A percentile compares a stretch with the other conserved stretches of the same genome.
Evolutionary conservation across 805 yeast species (phyloP).

Genomic region (fission yeast (Schizosaccharomyces pombe)): DNA sequence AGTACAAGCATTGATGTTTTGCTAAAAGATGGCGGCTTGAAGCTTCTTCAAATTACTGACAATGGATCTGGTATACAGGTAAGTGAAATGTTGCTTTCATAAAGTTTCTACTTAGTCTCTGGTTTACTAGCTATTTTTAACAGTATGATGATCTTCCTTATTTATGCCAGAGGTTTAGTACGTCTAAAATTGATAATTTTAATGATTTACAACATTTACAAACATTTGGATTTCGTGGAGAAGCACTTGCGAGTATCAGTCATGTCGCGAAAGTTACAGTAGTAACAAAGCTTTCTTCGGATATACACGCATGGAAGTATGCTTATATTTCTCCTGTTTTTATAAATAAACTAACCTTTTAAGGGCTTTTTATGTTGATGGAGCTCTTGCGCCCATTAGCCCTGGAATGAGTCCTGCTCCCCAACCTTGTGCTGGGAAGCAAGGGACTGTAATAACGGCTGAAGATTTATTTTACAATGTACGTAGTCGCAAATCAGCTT

Average conservation of each 20-base stretch:
- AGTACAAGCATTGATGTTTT: conserved; percentile 51
- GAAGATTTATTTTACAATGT: conserved; percentile 79
- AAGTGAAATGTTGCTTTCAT: background rate
- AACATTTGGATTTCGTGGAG: conserved; percentile 91
- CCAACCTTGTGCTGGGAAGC: conserved; percentile 60
- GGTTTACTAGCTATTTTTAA: background rate
- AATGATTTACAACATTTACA: conserved; percentile 49
- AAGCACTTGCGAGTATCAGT: conserved; percentile 83
- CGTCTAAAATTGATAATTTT: conserved; percentile 54
- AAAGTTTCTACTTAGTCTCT: conserved; percentile 39
- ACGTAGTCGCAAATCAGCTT: conserved; percentile 49
- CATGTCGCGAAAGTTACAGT: conserved; percentile 69
- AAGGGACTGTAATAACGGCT: conserved; percentile 65
- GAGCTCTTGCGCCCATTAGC: conserved; percentile 28
- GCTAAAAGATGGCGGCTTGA: conserved; percentile 82
- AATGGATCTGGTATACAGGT: conserved; percentile 58
- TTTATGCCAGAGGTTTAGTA: conserved; percentile 79
- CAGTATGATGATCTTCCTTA: conserved; percentile 43
- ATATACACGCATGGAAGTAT: conserved; percentile 44
- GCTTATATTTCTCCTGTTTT: background rate
- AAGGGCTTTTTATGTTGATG: conserved; percentile 37
- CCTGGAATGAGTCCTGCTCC: conserved; percentile 24
- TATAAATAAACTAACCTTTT: background rate
- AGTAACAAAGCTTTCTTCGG: conserved; percentile 39
- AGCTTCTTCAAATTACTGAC: conserved; percentile 65